phyloP scores from a whole-genome alignment of 2,329 filamentous ascomycete species.

The Pseudogymnoascus sp. region DNA sequence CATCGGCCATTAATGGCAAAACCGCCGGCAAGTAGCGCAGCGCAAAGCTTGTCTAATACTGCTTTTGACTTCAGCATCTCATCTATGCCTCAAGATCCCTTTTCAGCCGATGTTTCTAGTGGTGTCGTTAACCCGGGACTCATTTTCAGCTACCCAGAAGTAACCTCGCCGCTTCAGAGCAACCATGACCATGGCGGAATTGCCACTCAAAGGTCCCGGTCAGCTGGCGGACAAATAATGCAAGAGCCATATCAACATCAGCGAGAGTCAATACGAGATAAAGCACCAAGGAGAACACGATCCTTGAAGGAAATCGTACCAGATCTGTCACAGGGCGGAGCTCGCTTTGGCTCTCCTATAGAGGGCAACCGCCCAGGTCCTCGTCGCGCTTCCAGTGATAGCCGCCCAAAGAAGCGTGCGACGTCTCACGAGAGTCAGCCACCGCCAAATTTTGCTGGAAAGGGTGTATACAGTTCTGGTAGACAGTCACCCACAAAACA shows the following conservation, averaged over 20 bases:
- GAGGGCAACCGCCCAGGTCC: constrained; percentile 22
- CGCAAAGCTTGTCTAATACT: constrained; percentile 36
- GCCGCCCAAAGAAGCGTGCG: constrained; percentile 14
- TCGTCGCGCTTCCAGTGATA: constrained; percentile 26
- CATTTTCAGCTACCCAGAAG: constrained; percentile 43
- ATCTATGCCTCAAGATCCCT: constrained; percentile 41
- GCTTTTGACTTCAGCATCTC: constrained; percentile 33
- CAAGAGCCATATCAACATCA: constrained; percentile 29
- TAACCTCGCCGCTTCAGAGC: not conserved
- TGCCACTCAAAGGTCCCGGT: constrained; percentile 22
- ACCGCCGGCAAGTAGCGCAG: constrained; percentile 11
- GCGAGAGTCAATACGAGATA: constrained; percentile 26
- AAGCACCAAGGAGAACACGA: constrained; percentile 21
- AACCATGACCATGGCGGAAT: not conserved
- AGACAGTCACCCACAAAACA: constrained; percentile 44
- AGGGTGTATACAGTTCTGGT: constrained; percentile 17
- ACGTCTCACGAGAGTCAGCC: not conserved
- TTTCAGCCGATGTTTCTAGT: constrained; percentile 39
- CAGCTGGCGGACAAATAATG: constrained; percentile 23
- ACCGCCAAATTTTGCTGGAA: constrained; percentile 7
- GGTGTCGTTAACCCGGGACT: constrained; percentile 53
- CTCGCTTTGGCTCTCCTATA: constrained; percentile 26
- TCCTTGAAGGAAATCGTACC: constrained; percentile 15
- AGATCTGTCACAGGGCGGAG: constrained; percentile 22
- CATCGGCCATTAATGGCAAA: constrained; percentile 6